These are phyloP conservation scores for Phytophthora citricola DNA, from an alignment of 352 stramenopile species.

Conservation along the genomic window DNA sequence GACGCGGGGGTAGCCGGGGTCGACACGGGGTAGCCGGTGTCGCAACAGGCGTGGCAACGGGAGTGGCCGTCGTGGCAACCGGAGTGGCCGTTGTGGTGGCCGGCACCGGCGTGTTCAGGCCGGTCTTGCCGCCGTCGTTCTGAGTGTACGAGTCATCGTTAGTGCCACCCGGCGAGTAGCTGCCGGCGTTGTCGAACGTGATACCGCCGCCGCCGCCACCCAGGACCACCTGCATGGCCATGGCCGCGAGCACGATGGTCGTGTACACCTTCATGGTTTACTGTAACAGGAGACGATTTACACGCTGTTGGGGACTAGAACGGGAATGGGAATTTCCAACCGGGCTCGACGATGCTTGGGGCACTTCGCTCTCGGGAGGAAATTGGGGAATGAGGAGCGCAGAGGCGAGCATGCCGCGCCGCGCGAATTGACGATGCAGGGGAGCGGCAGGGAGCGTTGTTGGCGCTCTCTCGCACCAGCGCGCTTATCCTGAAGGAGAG, in stretches of 20 bases:
- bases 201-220: conserved; percentile 38
- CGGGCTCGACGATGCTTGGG: conserved; percentile 15
- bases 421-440: conserved; percentile 29
- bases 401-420: not conserved
- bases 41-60: conserved; percentile 10
- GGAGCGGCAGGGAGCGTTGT: conserved; percentile 24
- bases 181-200: conserved; percentile 31
- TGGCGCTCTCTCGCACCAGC: conserved; percentile 8
- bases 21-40: conserved; percentile 7
- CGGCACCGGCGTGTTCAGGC: conserved; percentile 23
- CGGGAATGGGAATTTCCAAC: conserved; percentile 32
- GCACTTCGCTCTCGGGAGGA: conserved; percentile 30
- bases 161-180: conserved; percentile 14
- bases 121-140: conserved; percentile 21
- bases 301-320: conserved; percentile 31
- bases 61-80: conserved; percentile 1
- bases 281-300: conserved; percentile 25
- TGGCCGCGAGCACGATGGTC: conserved; percentile 38
- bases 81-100: conserved; percentile 9
- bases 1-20: conserved; percentile 3
- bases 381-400: conserved; percentile 40
- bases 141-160: conserved; percentile 25
- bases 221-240: conserved; percentile 49
- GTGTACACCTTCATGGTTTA: conserved; percentile 49
- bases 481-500: conserved; percentile 30